Evolutionary conservation across 768 basidiomycete genomes (phyloP).

Genomic region (Rhodotorula babjevae): DNA sequence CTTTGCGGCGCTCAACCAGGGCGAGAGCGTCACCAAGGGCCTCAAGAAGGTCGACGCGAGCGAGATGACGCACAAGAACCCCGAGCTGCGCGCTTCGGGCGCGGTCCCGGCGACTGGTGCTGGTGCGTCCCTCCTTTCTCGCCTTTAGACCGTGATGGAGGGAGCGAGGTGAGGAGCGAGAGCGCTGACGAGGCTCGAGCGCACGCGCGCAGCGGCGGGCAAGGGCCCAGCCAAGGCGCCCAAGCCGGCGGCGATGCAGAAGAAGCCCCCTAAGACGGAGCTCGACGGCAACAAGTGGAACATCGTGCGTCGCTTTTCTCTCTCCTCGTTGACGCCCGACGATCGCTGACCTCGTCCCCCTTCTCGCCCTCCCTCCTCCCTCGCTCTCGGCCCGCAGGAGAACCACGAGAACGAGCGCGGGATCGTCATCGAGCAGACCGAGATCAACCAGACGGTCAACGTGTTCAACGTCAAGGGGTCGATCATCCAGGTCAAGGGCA

Average conservation of each 20-base stretch:
- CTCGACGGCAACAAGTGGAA: slow-evolving; percentile 91
- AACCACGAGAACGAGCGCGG: slow-evolving; percentile 75
- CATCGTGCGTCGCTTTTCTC: slow-evolving; percentile 57
- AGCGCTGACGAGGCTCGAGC: no score
- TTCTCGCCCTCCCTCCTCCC: background rate
- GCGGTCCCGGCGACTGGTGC: slow-evolving; percentile 55
- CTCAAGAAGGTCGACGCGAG: slow-evolving; percentile 90
- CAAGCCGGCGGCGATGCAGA: slow-evolving; percentile 79
- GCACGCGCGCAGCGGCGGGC: background rate
- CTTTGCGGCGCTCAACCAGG: slow-evolving; percentile 84
- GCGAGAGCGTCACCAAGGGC: slow-evolving; percentile 81
- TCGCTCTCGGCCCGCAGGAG: slow-evolving; percentile 64
- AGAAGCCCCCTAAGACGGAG: slow-evolving; percentile 84
- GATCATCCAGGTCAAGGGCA: slow-evolving; percentile 78
- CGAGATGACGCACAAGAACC: slow-evolving; percentile 99
- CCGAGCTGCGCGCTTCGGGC: slow-evolving; percentile 61
- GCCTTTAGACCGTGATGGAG: no score
- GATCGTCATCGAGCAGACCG: slow-evolving; percentile 68
- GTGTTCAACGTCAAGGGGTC: slow-evolving; percentile 84
- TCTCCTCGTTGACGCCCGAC: no score
- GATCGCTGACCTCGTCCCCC: no score
- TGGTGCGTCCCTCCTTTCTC: background rate
- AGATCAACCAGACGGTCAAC: slow-evolving; percentile 77
- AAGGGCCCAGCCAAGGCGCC: slow-evolving; percentile 52
- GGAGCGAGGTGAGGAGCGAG: no score